These are phyloP conservation scores for Scheffersomyces parashehatae DNA, from an alignment of 1,139 yeast species.

Conservation along the genomic window DNA sequence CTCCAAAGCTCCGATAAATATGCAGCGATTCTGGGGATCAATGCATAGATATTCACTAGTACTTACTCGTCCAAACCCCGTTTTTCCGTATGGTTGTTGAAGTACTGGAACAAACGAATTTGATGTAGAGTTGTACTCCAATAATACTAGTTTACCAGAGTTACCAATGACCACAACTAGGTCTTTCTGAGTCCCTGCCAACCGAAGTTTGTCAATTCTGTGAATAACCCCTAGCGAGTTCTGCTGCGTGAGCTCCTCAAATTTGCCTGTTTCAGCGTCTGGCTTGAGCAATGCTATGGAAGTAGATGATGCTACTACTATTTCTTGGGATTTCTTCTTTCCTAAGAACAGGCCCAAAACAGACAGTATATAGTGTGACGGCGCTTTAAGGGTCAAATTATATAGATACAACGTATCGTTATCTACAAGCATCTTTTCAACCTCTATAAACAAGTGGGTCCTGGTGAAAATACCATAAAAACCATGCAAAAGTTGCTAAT, in stretches of 20 bases:
- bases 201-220: conserved; percentile 48
- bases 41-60: conserved; percentile 78
- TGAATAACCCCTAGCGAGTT: conserved; percentile 64
- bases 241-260: conserved; percentile 43
- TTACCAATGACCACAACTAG: conserved; percentile 73
- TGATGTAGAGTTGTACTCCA: conserved; percentile 45
- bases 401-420: conserved; percentile 57
- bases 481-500: too few species aligned
- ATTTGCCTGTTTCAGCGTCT: conserved; percentile 56
- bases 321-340: conserved; percentile 54
- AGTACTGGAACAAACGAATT: conserved; percentile 49
- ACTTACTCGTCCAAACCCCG: conserved; percentile 71
- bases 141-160: conserved; percentile 69
- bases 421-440: conserved; percentile 4
- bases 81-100: conserved; percentile 71
- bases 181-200: conserved; percentile 57
- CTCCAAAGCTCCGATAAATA: conserved; percentile 72
- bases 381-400: conserved; percentile 62
- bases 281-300: conserved; percentile 53
- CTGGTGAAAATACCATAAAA: too few species aligned
- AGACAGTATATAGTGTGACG: conserved; percentile 54
- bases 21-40: conserved; percentile 74
- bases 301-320: conserved; percentile 60
- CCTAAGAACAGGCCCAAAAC: conserved; percentile 72
- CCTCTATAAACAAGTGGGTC: too few species aligned